A percentile compares a stretch with the other conserved stretches of the same genome.
These are phyloP conservation scores for Amanita rubescens DNA, from an alignment of 768 basidiomycete genomes.

Conservation along the genomic window DNA sequence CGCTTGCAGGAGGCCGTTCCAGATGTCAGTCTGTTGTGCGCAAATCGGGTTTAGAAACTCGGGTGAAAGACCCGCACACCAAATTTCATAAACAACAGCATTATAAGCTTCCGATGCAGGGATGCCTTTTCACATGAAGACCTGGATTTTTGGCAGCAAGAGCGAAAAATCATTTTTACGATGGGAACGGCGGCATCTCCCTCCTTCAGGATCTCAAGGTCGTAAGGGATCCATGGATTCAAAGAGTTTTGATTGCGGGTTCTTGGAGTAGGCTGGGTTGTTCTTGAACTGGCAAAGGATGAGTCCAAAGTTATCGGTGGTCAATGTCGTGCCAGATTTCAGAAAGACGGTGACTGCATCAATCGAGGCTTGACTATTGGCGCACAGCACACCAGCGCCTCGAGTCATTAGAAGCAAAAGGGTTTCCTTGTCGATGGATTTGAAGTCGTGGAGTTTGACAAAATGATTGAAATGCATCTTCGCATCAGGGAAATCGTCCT, in stretches of 20 bases:
- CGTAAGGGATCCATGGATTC: too few relatives aligned
- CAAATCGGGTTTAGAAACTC: constrained; percentile 5
- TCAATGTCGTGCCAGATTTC: not conserved
- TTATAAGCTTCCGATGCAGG: not conserved
- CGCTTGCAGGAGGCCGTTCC: too few relatives aligned
- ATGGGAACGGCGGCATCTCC: constrained; percentile 10
- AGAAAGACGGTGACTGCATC: constrained; percentile 1
- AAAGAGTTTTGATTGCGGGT: too few relatives aligned
- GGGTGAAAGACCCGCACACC: constrained; percentile 10
- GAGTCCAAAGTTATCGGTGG: not conserved
- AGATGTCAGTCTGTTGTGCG: not conserved
- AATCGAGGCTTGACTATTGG: not conserved
- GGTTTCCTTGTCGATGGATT: constrained; percentile 12
- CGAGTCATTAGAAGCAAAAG: too few relatives aligned
- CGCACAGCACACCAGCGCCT: not conserved
- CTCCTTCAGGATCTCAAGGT: not conserved
- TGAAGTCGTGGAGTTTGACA: not conserved
- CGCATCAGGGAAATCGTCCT: not conserved
- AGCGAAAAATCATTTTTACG: constrained; percentile 20
- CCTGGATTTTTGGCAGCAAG: too few relatives aligned
- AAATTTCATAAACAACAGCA: constrained; percentile 13
- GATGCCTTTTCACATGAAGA: not conserved
- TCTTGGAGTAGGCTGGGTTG: not conserved
- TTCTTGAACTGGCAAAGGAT: too few relatives aligned
- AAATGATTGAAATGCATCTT: too few relatives aligned